These are phyloP conservation scores for Teunomyces atbi DNA, from an alignment of 805 yeast species.

Conservation along the genomic window DNA sequence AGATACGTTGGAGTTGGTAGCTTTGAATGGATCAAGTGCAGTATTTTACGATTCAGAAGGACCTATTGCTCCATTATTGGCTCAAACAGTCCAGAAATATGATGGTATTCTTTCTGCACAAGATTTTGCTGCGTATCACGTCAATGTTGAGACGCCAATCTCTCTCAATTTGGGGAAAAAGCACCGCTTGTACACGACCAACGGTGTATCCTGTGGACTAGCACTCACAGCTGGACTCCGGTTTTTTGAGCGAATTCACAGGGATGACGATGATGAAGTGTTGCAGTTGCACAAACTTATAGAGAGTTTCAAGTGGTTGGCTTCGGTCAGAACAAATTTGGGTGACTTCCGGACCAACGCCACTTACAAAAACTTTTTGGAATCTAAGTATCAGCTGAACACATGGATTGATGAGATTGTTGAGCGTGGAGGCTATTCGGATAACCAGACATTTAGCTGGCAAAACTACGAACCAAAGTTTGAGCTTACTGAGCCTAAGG, in stretches of 20 bases:
- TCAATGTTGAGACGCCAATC: slow-evolving; percentile 39
- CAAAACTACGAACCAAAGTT: slow-evolving; percentile 74
- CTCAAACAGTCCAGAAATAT: slow-evolving; percentile 42
- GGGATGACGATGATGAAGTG: slow-evolving; percentile 16
- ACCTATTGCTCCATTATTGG: slow-evolving; percentile 63
- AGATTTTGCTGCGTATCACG: slow-evolving; percentile 69
- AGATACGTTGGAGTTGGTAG: slow-evolving; percentile 63
- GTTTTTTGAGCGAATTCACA: slow-evolving; percentile 47
- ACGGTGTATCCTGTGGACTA: slow-evolving; percentile 82
- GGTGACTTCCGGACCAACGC: slow-evolving; percentile 54
- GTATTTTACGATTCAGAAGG: slow-evolving; percentile 84
- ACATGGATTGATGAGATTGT: slow-evolving; percentile 59
- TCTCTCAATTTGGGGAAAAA: slow-evolving; percentile 16
- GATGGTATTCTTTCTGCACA: slow-evolving; percentile 67
- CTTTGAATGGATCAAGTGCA: slow-evolving; percentile 72
- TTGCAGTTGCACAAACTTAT: slow-evolving; percentile 63
- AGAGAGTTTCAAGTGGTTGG: slow-evolving; percentile 94
- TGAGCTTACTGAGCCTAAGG: slow-evolving; percentile 77
- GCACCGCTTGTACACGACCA: slow-evolving; percentile 42
- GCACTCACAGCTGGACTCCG: slow-evolving; percentile 75
- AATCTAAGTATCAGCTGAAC: slow-evolving; percentile 43
- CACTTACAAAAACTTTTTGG: slow-evolving; percentile 27
- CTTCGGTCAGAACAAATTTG: slow-evolving; percentile 77
- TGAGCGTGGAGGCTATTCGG: slow-evolving; percentile 47
- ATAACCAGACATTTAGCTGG: slow-evolving; percentile 61